Conservation (phyloP, 768 basidiomycete species). For the Guyanaporus albipodus region DNA sequence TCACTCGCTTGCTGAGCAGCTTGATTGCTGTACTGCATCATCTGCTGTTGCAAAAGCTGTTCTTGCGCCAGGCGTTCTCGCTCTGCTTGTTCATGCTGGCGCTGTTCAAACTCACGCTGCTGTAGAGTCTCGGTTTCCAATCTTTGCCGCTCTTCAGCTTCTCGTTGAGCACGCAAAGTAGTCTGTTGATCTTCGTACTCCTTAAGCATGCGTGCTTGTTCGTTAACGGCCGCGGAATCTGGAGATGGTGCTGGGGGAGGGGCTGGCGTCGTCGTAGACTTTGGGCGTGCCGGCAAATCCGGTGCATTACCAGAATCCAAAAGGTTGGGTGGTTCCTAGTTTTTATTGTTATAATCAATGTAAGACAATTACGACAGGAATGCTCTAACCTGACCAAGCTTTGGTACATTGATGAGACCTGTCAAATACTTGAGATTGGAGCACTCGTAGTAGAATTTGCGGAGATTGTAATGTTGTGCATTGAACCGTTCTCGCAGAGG, state of each 20-base stretch:
- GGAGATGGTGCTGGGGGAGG: constrained; percentile 75
- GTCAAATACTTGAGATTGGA: constrained; percentile 98
- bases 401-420: constrained; percentile 96
- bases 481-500: constrained; percentile 85
- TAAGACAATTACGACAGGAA: neutral
- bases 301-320: constrained; percentile 78
- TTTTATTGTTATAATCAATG: neutral
- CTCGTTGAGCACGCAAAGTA: constrained; percentile 75
- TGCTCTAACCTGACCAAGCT: constrained; percentile 73
- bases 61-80: constrained; percentile 87
- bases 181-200: constrained; percentile 95
- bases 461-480: constrained; percentile 87
- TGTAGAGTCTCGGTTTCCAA: constrained; percentile 74
- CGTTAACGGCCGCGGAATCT: constrained; percentile 67
- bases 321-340: constrained; percentile 93
- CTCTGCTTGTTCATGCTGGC: constrained; percentile 85
- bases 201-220: constrained; percentile 92
- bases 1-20: constrained; percentile 73
- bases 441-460: constrained; percentile 99
- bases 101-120: constrained; percentile 84
- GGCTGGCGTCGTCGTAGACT: constrained; percentile 48
- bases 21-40: constrained; percentile 77
- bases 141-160: constrained; percentile 79
- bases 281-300: constrained; percentile 81
- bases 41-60: constrained; percentile 77